Conservation (phyloP, 202 grass and related monocot genomes). For the Saccharum hybrid region DNA sequence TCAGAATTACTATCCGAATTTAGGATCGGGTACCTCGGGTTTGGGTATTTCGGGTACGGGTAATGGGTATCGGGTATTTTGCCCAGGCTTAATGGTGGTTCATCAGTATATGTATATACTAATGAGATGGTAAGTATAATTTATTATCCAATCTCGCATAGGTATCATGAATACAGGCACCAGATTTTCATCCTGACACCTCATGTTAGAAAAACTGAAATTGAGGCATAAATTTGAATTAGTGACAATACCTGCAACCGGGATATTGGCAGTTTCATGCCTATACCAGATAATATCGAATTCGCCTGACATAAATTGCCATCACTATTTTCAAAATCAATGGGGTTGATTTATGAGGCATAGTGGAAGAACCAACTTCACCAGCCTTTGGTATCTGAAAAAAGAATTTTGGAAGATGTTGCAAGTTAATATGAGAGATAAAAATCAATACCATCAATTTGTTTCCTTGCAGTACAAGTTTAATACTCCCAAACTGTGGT, state of each 20-base stretch:
- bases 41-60: too few species aligned
- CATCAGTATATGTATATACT: slow-evolving; percentile 21
- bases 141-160: not conserved
- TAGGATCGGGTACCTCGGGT: too few species aligned
- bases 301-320: slow-evolving; percentile 72
- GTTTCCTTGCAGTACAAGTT: not conserved
- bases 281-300: slow-evolving; percentile 64
- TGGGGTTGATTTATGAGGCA: slow-evolving; percentile 96
- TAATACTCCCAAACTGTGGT: not conserved
- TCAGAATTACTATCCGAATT: too few species aligned
- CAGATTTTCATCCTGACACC: slow-evolving; percentile 6
- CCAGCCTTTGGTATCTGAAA: slow-evolving; percentile 79
- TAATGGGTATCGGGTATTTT: too few species aligned
- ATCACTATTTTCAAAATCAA: slow-evolving; percentile 98
- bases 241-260: slow-evolving; percentile 75
- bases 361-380: slow-evolving; percentile 92
- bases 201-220: slow-evolving; percentile 24
- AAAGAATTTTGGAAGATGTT: slow-evolving; percentile 27
- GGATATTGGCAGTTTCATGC: slow-evolving; percentile 91
- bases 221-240: slow-evolving; percentile 24
- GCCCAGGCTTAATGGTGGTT: slow-evolving; percentile 6
- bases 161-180: slow-evolving; percentile 14
- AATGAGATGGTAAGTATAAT: not conserved
- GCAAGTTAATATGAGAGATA: slow-evolving; percentile 37
- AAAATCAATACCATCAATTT: slow-evolving; percentile 7